phyloP scores from a whole-genome alignment of 345 rosid species.

The Eucalyptus rudis region DNA sequence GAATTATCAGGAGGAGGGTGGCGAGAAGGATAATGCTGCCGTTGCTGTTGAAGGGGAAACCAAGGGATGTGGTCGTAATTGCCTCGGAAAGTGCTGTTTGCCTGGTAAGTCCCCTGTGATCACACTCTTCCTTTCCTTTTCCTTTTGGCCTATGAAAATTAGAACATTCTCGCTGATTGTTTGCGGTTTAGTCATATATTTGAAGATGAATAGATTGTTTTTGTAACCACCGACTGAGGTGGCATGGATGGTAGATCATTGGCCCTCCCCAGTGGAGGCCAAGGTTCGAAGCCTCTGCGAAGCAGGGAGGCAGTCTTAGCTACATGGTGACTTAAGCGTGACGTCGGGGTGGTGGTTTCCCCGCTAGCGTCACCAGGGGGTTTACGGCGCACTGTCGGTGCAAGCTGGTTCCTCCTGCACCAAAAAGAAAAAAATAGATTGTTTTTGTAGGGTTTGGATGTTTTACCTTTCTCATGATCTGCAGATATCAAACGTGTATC shows the following conservation, averaged over 20 bases:
- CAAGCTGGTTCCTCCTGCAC: too few species aligned
- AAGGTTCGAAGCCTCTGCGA: too few species aligned
- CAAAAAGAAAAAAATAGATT: too few species aligned
- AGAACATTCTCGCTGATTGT: background rate
- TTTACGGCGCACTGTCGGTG: too few species aligned
- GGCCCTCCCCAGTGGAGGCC: too few species aligned
- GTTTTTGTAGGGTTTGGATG: background rate
- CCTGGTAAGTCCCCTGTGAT: background rate
- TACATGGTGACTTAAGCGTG: too few species aligned
- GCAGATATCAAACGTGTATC: background rate
- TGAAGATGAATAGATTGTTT: background rate
- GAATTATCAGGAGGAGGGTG: slow-evolving; percentile 15
- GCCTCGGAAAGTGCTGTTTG: slow-evolving; percentile 22
- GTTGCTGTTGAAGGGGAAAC: background rate
- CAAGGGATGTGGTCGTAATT: slow-evolving; percentile 13
- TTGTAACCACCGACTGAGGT: too few species aligned
- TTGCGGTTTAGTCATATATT: background rate
- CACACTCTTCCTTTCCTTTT: background rate
- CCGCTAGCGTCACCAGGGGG: too few species aligned
- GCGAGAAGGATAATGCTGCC: background rate
- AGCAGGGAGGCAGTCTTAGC: too few species aligned
- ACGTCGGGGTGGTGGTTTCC: too few species aligned
- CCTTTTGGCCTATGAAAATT: background rate
- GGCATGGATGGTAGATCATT: too few species aligned
- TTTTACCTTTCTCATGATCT: background rate